Percentiles rank a stretch among this genome's conserved stretches.
phyloP scores from a whole-genome alignment of 192 early-diverging fungal genomes.

The Mortierella alpina region DNA sequence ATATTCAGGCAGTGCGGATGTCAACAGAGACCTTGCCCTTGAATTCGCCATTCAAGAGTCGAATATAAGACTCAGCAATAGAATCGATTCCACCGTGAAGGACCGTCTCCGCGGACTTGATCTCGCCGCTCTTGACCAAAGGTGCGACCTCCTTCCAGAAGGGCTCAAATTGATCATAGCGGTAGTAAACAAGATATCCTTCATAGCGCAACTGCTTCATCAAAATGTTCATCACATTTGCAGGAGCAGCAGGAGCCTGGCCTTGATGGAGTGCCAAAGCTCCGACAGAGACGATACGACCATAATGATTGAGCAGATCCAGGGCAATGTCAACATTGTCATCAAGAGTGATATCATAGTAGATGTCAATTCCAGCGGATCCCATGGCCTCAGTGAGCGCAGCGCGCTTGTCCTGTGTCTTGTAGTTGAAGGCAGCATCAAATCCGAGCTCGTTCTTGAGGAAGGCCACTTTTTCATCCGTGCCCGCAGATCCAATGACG shows the following conservation, averaged over 20 bases:
- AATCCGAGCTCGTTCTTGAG: conserved; percentile 75
- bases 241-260: background rate
- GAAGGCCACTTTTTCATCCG: conserved; percentile 84
- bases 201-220: conserved; percentile 16
- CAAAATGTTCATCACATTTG: conserved; percentile 13
- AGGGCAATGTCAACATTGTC: conserved; percentile 9
- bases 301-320: conserved; percentile 8
- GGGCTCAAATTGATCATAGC: background rate
- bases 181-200: conserved; percentile 9
- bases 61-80: conserved; percentile 7
- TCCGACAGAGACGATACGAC: conserved; percentile 12
- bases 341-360: conserved; percentile 85
- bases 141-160: conserved; percentile 12
- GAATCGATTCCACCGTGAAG: background rate
- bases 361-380: conserved; percentile 72
- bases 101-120: conserved; percentile 19
- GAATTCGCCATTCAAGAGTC: background rate
- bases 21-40: conserved; percentile 18
- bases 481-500: conserved; percentile 88
- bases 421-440: conserved; percentile 95
- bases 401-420: conserved; percentile 50
- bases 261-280: background rate
- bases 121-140: conserved; percentile 10
- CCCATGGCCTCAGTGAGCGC: background rate
- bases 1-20: background rate